These are phyloP conservation scores for Polysphondylium violaceum DNA, from an alignment of 78 protist genomes.

Conservation along the genomic window DNA sequence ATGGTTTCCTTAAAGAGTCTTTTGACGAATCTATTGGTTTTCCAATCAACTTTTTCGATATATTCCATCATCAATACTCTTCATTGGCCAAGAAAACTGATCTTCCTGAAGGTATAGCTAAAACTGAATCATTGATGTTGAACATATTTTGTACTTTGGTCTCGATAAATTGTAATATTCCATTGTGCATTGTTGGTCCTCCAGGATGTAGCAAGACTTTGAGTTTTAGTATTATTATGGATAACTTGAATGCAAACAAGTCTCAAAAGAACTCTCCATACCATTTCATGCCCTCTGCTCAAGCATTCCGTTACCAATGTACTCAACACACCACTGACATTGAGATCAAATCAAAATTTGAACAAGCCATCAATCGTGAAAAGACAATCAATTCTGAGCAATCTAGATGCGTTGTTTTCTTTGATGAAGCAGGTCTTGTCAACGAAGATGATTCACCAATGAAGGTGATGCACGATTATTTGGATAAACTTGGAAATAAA, in stretches of 20 bases:
- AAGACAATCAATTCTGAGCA: background rate
- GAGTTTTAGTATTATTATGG: conserved; percentile 13
- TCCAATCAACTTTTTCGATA: too few species aligned
- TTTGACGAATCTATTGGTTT: too few species aligned
- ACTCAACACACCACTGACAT: conserved; percentile 40
- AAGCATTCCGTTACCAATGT: conserved; percentile 31
- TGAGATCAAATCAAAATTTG: conserved; percentile 12
- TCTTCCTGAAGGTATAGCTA: conserved; percentile 26
- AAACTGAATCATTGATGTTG: background rate
- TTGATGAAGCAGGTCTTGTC: conserved; percentile 71
- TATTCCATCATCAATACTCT: too few species aligned
- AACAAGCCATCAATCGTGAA: conserved; percentile 13
- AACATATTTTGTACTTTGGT: conserved; percentile 16
- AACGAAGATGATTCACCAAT: conserved; percentile 49
- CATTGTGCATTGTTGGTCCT: conserved; percentile 20
- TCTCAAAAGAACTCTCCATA: background rate
- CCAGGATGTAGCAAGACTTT: conserved; percentile 33
- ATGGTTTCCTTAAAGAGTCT: too few species aligned
- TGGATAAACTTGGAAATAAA: background rate
- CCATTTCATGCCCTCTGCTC: background rate
- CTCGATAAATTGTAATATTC: background rate
- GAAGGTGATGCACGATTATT: conserved; percentile 62
- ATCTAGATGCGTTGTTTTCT: conserved; percentile 11
- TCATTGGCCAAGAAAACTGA: too few species aligned
- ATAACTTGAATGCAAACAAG: conserved; percentile 21